Percentiles rank a stretch among this genome's conserved stretches.
These are phyloP conservation scores for Candida dubliniensis DNA, from an alignment of 1,139 yeast species.

Conservation along the genomic window DNA sequence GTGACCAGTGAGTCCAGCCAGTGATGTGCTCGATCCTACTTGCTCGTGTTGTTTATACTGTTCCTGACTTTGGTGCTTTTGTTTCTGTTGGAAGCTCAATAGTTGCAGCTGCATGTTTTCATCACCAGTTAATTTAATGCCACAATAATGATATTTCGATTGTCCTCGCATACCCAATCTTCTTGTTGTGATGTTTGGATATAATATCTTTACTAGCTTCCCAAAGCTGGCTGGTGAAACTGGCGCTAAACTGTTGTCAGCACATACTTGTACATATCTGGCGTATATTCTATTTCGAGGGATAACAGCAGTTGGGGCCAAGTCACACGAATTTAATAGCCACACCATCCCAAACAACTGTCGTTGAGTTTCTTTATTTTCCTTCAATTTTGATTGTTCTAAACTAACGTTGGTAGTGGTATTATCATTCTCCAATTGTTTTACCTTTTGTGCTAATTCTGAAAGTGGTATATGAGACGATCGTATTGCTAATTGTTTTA, in stretches of 20 bases:
- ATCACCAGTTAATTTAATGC: conserved; percentile 64
- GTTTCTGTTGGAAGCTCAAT: conserved; percentile 10
- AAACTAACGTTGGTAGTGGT: conserved; percentile 4
- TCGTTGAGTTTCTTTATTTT: conserved; percentile 59
- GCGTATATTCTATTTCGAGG: conserved; percentile 85
- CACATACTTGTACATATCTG: conserved; percentile 72
- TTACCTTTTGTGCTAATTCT: conserved; percentile 52
- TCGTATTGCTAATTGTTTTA: conserved; percentile 49
- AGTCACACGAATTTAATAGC: conserved; percentile 69
- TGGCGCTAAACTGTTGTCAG: conserved; percentile 65
- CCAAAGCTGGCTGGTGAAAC: conserved; percentile 88
- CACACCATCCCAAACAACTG: conserved; percentile 84
- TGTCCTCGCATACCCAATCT: conserved; percentile 88
- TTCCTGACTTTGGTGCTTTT: conserved; percentile 5
- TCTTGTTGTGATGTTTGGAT: conserved; percentile 76
- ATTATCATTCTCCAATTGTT: conserved; percentile 43
- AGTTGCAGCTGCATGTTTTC: conserved; percentile 22
- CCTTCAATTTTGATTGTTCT: conserved; percentile 15
- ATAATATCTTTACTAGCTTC: conserved; percentile 70
- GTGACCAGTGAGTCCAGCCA: conserved; percentile 11
- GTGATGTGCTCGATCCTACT: conserved; percentile 1
- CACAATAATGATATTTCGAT: conserved; percentile 89
- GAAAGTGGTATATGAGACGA: conserved; percentile 45
- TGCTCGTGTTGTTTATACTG: conserved; percentile 4
- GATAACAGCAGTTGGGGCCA: conserved; percentile 67